These are phyloP conservation scores for Penicillium verhagenii DNA, from an alignment of 495 filamentous ascomycete species.

Conservation along the genomic window DNA sequence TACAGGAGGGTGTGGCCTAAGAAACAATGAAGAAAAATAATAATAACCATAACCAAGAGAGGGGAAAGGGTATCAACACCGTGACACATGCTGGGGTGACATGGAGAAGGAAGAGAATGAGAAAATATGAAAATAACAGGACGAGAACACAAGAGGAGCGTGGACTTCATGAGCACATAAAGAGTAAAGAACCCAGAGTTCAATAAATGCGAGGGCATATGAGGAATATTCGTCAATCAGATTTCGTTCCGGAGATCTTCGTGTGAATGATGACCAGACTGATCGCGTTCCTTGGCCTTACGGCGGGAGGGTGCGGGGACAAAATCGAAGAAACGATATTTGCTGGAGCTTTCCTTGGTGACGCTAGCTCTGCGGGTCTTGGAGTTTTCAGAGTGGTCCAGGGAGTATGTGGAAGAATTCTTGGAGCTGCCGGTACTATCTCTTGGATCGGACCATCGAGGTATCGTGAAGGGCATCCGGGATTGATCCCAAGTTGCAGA, in stretches of 20 bases:
- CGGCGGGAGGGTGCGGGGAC: constrained; percentile 43
- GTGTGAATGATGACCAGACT: constrained; percentile 37
- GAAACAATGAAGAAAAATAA: constrained; percentile 10
- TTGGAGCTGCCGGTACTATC: constrained; percentile 50
- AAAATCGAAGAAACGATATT: constrained; percentile 50
- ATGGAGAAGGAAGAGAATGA: constrained; percentile 15
- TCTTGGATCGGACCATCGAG: constrained; percentile 45
- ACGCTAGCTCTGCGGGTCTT: constrained; percentile 45
- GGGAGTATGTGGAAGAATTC: constrained; percentile 48
- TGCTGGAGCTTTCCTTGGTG: constrained; percentile 45
- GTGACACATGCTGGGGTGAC: constrained; percentile 42
- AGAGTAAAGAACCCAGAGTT: constrained; percentile 9
- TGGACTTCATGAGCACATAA: constrained; percentile 41
- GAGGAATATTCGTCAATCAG: constrained; percentile 17
- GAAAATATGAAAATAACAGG: too few relatives aligned
- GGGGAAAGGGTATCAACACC: constrained; percentile 50
- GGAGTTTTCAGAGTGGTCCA: constrained; percentile 41
- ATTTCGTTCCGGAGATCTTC: constrained; percentile 41
- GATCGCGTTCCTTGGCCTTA: constrained; percentile 45
- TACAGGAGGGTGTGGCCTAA: not conserved
- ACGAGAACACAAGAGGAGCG: constrained; percentile 26
- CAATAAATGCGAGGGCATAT: constrained; percentile 9
- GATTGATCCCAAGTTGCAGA: constrained; percentile 52
- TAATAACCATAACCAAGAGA: constrained; percentile 17
- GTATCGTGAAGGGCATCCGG: constrained; percentile 41